Base-by-base conservation (phyloP, 2,329 filamentous ascomycete species). In the Fusarium hostae region DNA sequence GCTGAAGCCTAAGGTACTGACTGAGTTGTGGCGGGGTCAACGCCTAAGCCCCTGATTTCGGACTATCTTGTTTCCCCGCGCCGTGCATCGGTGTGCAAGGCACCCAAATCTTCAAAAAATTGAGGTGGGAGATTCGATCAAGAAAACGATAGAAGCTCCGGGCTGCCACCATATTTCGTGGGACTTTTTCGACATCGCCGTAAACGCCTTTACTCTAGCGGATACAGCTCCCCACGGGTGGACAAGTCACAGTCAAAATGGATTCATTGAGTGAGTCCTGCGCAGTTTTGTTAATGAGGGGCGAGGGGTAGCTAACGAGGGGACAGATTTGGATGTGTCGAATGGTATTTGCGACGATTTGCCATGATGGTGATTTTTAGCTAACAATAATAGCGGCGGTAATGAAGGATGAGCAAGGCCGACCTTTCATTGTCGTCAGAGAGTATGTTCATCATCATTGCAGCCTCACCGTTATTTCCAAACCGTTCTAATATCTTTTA, bases 341-440 rank as follows among this genome's bases (percentile, higher is more conserved):
- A 94, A 95, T 82, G 93, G 93, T 95, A 92, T 63, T 66, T 73
- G 41, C 51, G 44, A 71, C 44, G 59, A 68, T 60, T 43, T 54
- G 30, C n/a, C 59, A 45, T 50, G 39, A 62, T 66, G 51, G 40
- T 58, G 40, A 39, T 63, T 40, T 22, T 15, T 16, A 60, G 73
- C 75, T 77, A 74, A 67, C 70, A 75, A 67, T 60, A 73, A 73
- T 64, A 92, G 90, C 90, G 80, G 81, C 87, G 81, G 85, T 99
- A 83, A 90, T 98, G 87, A 97, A 97, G 87, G 96, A 99, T 88
- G 96, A 99, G 85, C 91, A 96, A 82, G 96, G 96, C 70, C 90
- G 96, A 80, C 96, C 96, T 41, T 99, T 99, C 84, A 99, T 99
- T 81, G 92, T 99, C 73, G 96, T 99, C 77, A 89, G 96, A 91